phyloP scores from a whole-genome alignment of 163 green algal species.

The Chlamydomonas reinhardtii region DNA sequence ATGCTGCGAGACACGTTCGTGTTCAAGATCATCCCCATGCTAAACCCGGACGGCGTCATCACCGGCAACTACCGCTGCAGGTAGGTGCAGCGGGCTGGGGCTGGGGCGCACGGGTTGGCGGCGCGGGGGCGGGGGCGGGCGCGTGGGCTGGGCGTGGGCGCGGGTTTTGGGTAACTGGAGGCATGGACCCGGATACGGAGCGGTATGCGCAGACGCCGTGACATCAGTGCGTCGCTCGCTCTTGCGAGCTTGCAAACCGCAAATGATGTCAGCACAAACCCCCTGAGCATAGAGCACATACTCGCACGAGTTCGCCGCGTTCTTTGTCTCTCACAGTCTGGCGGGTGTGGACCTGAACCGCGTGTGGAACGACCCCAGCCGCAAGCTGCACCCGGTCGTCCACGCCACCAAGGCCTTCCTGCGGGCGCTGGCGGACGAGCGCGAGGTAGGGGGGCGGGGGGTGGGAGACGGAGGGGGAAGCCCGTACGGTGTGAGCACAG shows the following conservation, averaged over 20 bases:
- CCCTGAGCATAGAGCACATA: too few relatives aligned
- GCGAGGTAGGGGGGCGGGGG: constrained; percentile 45
- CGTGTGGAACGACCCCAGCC: constrained; percentile 66
- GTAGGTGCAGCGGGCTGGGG: constrained; percentile 10
- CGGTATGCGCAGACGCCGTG: too few relatives aligned
- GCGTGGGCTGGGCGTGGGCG: too few relatives aligned
- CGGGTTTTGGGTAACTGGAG: too few relatives aligned
- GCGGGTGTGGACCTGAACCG: constrained; percentile 81
- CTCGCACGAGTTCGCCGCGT: too few relatives aligned
- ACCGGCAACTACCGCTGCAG: constrained; percentile 79
- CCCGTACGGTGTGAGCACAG: too few relatives aligned
- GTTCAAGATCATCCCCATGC: constrained; percentile 80
- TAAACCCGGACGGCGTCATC: constrained; percentile 84
- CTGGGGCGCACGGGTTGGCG: background rate
- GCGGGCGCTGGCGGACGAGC: constrained; percentile 60
- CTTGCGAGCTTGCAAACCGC: too few relatives aligned
- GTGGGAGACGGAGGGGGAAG: background rate
- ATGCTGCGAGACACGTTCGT: constrained; percentile 55
- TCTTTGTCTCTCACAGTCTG: constrained; percentile 51
- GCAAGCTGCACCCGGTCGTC: constrained; percentile 70
- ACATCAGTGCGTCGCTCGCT: too few relatives aligned
- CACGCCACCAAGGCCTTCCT: constrained; percentile 62
- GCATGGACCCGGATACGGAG: too few relatives aligned
- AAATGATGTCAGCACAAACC: too few relatives aligned
- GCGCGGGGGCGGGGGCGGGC: background rate